Conservation (phyloP, 192 early-diverging fungal species). For the Coemansia aciculifera region DNA sequence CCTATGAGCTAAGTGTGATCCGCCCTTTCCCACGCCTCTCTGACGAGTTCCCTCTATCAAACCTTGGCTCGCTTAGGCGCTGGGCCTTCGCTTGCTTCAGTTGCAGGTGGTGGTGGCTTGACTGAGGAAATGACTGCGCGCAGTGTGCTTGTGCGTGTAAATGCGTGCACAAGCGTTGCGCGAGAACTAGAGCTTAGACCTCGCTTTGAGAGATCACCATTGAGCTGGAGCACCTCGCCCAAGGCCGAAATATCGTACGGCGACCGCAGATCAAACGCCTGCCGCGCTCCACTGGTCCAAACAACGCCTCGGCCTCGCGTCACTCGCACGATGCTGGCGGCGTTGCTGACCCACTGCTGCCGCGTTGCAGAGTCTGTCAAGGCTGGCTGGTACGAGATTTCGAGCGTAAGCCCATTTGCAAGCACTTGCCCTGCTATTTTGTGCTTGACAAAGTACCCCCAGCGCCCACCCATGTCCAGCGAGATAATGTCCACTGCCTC, state of each 20-base stretch:
- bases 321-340: conserved; percentile 39
- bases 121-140: conserved; percentile 30
- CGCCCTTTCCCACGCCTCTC: background rate
- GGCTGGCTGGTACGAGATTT: conserved; percentile 35
- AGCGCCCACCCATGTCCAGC: conserved; percentile 46
- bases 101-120: background rate
- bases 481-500: conserved; percentile 42
- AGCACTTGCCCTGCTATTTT: conserved; percentile 49
- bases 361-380: conserved; percentile 26
- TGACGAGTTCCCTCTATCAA: background rate
- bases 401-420: conserved; percentile 26
- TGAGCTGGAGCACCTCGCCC: conserved; percentile 49
- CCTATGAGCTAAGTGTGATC: background rate
- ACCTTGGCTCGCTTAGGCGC: background rate
- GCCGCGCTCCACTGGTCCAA: conserved; percentile 39
- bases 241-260: conserved; percentile 46
- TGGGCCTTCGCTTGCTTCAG: conserved; percentile 8
- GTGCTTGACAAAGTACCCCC: conserved; percentile 50
- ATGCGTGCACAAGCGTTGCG: conserved; percentile 40
- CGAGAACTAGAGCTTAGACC: conserved; percentile 31
- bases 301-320: conserved; percentile 38
- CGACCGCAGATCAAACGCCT: conserved; percentile 39
- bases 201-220: conserved; percentile 46
- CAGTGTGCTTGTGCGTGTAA: conserved; percentile 40
- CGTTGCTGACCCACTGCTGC: conserved; percentile 54